These are phyloP conservation scores for Alternaria burnsii DNA, from an alignment of 2,329 filamentous ascomycete genomes.

Conservation along the genomic window DNA sequence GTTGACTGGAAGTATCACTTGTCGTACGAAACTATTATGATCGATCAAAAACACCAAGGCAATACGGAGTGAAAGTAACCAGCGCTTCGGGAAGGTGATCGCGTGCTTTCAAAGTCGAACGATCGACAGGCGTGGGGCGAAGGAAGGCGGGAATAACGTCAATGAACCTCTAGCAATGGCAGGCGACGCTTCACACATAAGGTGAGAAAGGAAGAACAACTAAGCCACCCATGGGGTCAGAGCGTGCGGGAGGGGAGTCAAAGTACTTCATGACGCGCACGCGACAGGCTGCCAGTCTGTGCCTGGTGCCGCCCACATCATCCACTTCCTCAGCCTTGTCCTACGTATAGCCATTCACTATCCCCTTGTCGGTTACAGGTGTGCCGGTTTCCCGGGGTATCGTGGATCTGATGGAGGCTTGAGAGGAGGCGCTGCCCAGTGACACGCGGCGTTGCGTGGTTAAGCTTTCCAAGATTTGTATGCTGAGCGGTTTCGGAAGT, in stretches of 20 bases:
- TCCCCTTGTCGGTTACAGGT: constrained; percentile 1
- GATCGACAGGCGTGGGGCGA: constrained; percentile 8
- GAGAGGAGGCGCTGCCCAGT: constrained; percentile 15
- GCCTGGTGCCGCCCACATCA: constrained; percentile 5
- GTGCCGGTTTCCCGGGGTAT: constrained; percentile 3
- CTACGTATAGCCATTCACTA: neutral
- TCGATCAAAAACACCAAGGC: neutral
- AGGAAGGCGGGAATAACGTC: constrained; percentile 8
- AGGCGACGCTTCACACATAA: neutral
- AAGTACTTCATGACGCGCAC: constrained; percentile 12
- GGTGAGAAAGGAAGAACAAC: neutral
- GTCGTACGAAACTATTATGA: neutral
- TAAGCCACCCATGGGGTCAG: neutral
- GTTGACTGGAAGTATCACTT: neutral
- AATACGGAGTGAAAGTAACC: neutral
- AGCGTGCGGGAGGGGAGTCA: constrained; percentile 3
- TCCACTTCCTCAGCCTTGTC: constrained; percentile 1
- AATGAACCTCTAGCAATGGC: neutral
- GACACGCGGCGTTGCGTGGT: constrained; percentile 24
- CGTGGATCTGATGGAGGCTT: constrained; percentile 8
- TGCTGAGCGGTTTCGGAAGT: neutral
- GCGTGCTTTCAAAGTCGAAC: constrained; percentile 9
- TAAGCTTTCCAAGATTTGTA: constrained; percentile 21
- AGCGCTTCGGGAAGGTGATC: constrained; percentile 13
- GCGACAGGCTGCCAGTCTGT: constrained; percentile 3